Evolutionary conservation across 164 flowering plant genomes (phyloP).

Genomic region (Protea cynaroides): DNA sequence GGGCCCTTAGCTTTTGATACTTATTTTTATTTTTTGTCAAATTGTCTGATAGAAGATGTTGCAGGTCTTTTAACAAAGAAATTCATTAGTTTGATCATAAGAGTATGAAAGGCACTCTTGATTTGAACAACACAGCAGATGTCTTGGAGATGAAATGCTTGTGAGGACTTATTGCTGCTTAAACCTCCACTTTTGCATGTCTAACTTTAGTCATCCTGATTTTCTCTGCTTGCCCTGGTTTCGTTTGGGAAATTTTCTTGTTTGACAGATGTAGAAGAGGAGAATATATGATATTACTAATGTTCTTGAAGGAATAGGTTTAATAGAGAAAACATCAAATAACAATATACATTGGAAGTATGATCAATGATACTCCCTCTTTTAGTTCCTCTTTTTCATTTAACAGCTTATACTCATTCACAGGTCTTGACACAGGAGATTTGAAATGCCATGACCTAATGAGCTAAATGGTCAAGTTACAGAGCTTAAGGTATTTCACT

Average conservation of each 20-base stretch:
- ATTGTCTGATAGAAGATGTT: not conserved
- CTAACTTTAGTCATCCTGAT: not conserved
- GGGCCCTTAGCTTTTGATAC: not conserved
- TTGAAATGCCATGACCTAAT: too few relatives aligned
- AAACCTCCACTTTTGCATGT: not conserved
- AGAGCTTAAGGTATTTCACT: too few relatives aligned
- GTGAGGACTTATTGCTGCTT: too few relatives aligned
- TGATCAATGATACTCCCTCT: too few relatives aligned
- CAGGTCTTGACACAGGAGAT: too few relatives aligned
- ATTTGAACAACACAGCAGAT: slow-evolving; percentile 79
- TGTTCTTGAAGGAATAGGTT: slow-evolving; percentile 96
- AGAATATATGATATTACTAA: slow-evolving; percentile 95
- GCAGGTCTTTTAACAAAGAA: slow-evolving; percentile 84
- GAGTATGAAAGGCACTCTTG: slow-evolving; percentile 87
- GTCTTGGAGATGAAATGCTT: slow-evolving; percentile 47
- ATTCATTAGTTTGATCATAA: slow-evolving; percentile 66
- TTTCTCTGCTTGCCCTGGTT: not conserved
- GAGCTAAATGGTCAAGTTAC: too few relatives aligned
- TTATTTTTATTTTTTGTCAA: not conserved
- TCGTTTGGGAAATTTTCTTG: slow-evolving; percentile 4
- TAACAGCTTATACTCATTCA: too few relatives aligned
- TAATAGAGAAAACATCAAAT: slow-evolving; percentile 87
- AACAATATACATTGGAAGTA: slow-evolving; percentile 96
- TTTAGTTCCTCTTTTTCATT: too few relatives aligned
- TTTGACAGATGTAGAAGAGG: slow-evolving; percentile 88